Conservation (phyloP, 2,329 filamentous ascomycete species). For the Exophiala bonariae region DNA sequence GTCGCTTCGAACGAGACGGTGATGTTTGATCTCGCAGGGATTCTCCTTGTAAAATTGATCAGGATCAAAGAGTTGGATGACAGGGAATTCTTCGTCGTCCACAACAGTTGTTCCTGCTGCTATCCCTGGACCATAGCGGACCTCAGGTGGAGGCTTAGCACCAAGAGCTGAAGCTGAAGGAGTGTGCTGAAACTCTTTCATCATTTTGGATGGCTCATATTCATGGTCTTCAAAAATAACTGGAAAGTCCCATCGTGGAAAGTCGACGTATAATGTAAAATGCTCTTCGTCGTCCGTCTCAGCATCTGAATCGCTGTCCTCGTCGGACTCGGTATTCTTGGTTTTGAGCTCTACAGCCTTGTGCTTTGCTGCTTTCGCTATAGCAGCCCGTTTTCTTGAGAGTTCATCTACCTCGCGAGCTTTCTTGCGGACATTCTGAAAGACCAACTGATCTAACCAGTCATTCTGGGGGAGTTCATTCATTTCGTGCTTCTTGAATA, state of each 20-base stretch:
- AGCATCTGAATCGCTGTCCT: slow-evolving; percentile 36
- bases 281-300: slow-evolving; percentile 57
- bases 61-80: slow-evolving; percentile 89
- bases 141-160: slow-evolving; percentile 79
- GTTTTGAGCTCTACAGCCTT: slow-evolving; percentile 16
- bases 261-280: slow-evolving; percentile 84
- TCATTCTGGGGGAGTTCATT: slow-evolving; percentile 89
- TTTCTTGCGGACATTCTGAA: slow-evolving; percentile 81
- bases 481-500: slow-evolving; percentile 98
- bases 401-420: slow-evolving; percentile 65
- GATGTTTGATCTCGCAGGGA: slow-evolving; percentile 91
- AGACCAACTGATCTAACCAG: slow-evolving; percentile 95
- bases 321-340: slow-evolving; percentile 39
- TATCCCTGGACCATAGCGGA: slow-evolving; percentile 88
- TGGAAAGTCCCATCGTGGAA: slow-evolving; percentile 92
- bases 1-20: slow-evolving; percentile 85
- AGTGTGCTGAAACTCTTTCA: slow-evolving; percentile 66
- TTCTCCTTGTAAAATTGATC: slow-evolving; percentile 89
- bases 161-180: slow-evolving; percentile 67
- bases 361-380: slow-evolving; percentile 37
- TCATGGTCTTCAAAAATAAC: slow-evolving; percentile 94
- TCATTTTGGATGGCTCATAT: slow-evolving; percentile 81
- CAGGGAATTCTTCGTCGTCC: slow-evolving; percentile 50
- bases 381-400: slow-evolving; percentile 56
- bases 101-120: slow-evolving; percentile 61